A percentile compares a stretch with the other conserved stretches of the same genome.
Conservation (phyloP, 1,284 basidiomycete species). For the Ceratobasidium sp. region DNA sequence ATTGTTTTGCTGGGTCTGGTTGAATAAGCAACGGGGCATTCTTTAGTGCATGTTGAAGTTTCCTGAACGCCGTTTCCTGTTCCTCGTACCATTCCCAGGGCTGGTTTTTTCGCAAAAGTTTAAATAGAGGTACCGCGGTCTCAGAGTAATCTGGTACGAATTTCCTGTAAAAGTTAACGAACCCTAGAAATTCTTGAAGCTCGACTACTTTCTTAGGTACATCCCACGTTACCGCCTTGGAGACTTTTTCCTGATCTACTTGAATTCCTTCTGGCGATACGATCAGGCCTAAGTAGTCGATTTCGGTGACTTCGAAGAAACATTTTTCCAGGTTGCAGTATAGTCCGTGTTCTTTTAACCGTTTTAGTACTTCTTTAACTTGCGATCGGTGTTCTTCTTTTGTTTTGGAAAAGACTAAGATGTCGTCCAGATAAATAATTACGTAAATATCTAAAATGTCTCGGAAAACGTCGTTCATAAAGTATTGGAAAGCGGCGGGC, state of each 20-base stretch:
- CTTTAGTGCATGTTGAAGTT: slow-evolving; percentile 45
- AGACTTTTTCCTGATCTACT: slow-evolving; percentile 59
- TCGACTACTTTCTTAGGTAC: slow-evolving; percentile 51
- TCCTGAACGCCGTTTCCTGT: slow-evolving; percentile 48
- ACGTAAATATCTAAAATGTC: slow-evolving; percentile 34
- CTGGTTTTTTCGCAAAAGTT: slow-evolving; percentile 45
- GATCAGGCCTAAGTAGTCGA: slow-evolving; percentile 50
- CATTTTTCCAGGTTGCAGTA: slow-evolving; percentile 28
- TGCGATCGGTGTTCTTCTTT: slow-evolving; percentile 1
- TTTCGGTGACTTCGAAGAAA: slow-evolving; percentile 48
- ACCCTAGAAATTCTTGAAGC: slow-evolving; percentile 54
- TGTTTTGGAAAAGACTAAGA: slow-evolving; percentile 28
- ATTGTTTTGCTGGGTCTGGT: slow-evolving; percentile 21
- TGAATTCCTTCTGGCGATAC: slow-evolving; percentile 52
- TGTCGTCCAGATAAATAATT: slow-evolving; percentile 42
- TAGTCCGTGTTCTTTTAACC: neutral
- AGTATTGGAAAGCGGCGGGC: slow-evolving; percentile 54
- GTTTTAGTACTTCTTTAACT: slow-evolving; percentile 26
- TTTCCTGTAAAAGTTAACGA: slow-evolving; percentile 52
- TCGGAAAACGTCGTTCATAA: slow-evolving; percentile 43
- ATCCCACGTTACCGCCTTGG: slow-evolving; percentile 56
- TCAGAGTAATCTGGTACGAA: slow-evolving; percentile 52
- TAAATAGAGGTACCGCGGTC: slow-evolving; percentile 49
- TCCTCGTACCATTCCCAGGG: slow-evolving; percentile 44
- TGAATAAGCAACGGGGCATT: slow-evolving; percentile 21